Evolutionary conservation across 2,329 filamentous ascomycete species (phyloP), one percentile per base, ranked within the genome.

Genomic region (Cladophialophora yegresii): DNA sequence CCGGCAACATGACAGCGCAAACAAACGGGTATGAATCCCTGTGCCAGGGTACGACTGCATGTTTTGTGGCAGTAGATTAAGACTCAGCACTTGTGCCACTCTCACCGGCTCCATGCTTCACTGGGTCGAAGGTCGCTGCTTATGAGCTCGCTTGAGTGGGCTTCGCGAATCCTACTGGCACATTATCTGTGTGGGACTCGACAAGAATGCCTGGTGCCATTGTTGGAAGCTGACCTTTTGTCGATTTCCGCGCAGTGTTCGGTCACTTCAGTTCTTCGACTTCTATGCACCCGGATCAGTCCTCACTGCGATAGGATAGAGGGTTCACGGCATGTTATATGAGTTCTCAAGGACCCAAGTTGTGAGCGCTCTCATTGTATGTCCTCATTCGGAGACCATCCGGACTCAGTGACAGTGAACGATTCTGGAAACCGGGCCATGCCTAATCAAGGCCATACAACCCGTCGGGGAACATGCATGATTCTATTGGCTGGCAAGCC

Each of bases 31-130:
- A 61, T 6, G 67, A 68, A 40, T 69, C 81, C 69, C 76, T 76
- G 71, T 84, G 81, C 81, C 82, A 84, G 47, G 75, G 75, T 58
- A 78, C 75, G 23, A 76, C 73, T 10, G 77, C 71, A 8, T 71
- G 63, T 22, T 75, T 70, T 43, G 73, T 69, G 20, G 68, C 63
- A n/a, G 43, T 49, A 56, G 33, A 16, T 51, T 26, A 22, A n/a
- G 33, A 43, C 36, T 30, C 53, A 50, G 20, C 36, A 28, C 13
- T 26, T 43, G 43, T 22, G 28, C 26, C 45, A 20, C 28, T 32
- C 26, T 32, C 33, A 26, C 20, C 22, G 22, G 32, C 1, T n/a
- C 23, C 49, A 45, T 64, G 58, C 50, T 43, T 62, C 54, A 12
- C 47, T 13, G 63, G 63, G 40, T 65, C 58, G 40, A 65, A 61